A percentile compares a stretch with the other conserved stretches of the same genome.
These are phyloP conservation scores for Fusarium buharicum DNA, from an alignment of 2,329 filamentous ascomycete species.

Conservation along the genomic window DNA sequence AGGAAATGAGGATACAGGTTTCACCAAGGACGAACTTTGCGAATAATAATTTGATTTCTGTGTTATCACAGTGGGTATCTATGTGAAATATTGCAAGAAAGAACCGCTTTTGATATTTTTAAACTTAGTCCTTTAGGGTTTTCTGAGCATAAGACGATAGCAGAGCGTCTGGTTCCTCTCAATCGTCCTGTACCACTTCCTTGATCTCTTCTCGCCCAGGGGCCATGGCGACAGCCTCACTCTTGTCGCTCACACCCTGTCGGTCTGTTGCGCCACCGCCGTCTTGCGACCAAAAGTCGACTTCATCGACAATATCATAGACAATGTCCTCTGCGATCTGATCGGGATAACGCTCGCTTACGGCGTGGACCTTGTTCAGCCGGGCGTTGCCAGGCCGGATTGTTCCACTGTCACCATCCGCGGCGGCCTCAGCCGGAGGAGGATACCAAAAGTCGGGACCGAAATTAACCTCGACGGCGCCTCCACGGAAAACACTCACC, in stretches of 20 bases:
- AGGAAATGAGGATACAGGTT: constrained; percentile 22
- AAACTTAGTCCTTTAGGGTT: not conserved
- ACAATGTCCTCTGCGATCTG: constrained; percentile 95
- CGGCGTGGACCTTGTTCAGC: constrained; percentile 61
- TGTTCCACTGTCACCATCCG: constrained; percentile 62
- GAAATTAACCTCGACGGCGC: constrained; percentile 92
- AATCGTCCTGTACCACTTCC: constrained; percentile 73
- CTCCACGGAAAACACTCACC: constrained; percentile 90
- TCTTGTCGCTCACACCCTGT: constrained; percentile 58
- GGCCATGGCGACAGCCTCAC: constrained; percentile 55
- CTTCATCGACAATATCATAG: constrained; percentile 93
- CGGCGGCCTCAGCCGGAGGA: constrained; percentile 67
- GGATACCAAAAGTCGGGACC: constrained; percentile 93
- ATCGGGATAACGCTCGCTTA: constrained; percentile 85
- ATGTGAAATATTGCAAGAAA: constrained; percentile 8
- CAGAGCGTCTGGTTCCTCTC: constrained; percentile 17
- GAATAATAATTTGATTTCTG: constrained; percentile 35
- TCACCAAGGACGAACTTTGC: constrained; percentile 16
- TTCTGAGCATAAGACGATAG: not conserved
- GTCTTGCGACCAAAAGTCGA: constrained; percentile 86
- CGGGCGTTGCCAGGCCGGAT: constrained; percentile 39
- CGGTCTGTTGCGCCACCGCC: constrained; percentile 62
- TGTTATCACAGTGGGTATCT: constrained; percentile 47
- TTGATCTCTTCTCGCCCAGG: constrained; percentile 69
- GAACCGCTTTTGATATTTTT: not conserved